Conservation (phyloP, 2,329 filamentous ascomycete species). For the Pseudophaeomoniella oleicola region DNA sequence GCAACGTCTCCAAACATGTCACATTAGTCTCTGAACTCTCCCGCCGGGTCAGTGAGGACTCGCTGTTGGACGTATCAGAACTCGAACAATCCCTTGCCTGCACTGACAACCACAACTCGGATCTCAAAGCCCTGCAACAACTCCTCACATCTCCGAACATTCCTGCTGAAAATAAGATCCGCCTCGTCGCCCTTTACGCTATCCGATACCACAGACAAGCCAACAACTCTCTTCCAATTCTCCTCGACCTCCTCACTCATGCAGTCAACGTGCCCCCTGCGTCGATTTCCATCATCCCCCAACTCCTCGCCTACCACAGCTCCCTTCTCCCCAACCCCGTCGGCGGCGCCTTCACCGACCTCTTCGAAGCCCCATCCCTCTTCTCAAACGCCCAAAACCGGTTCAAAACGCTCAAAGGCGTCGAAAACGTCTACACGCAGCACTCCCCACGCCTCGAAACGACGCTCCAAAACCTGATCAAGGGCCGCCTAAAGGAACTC, state of each 20-base stretch:
- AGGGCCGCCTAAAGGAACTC: slow-evolving; percentile 71
- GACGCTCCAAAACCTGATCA: slow-evolving; percentile 85
- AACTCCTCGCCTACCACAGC: slow-evolving; percentile 70
- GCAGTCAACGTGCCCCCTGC: slow-evolving; percentile 67
- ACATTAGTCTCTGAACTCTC: slow-evolving; percentile 90
- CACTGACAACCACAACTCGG: slow-evolving; percentile 83
- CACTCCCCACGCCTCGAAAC: slow-evolving; percentile 79
- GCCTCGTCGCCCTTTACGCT: slow-evolving; percentile 85
- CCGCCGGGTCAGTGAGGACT: slow-evolving; percentile 70
- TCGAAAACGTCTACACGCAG: slow-evolving; percentile 98
- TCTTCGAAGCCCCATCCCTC: slow-evolving; percentile 73
- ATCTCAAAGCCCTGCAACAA: slow-evolving; percentile 83
- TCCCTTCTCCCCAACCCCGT: slow-evolving; percentile 68
- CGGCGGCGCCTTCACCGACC: slow-evolving; percentile 69
- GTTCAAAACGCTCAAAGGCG: slow-evolving; percentile 89
- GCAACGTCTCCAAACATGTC: slow-evolving; percentile 97
- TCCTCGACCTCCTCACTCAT: slow-evolving; percentile 73
- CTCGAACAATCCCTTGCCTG: slow-evolving; percentile 93
- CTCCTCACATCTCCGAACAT: slow-evolving; percentile 71
- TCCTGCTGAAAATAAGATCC: slow-evolving; percentile 68
- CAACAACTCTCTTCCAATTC: slow-evolving; percentile 66
- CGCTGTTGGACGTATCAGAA: slow-evolving; percentile 88
- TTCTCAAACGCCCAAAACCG: slow-evolving; percentile 77
- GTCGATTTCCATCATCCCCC: slow-evolving; percentile 64
- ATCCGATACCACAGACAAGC: slow-evolving; percentile 81